Percentiles rank a stretch among this genome's conserved stretches.
These are phyloP conservation scores for Chrysopogon serrulatus DNA, from an alignment of 176 grass and related monocot species.

Conservation along the genomic window DNA sequence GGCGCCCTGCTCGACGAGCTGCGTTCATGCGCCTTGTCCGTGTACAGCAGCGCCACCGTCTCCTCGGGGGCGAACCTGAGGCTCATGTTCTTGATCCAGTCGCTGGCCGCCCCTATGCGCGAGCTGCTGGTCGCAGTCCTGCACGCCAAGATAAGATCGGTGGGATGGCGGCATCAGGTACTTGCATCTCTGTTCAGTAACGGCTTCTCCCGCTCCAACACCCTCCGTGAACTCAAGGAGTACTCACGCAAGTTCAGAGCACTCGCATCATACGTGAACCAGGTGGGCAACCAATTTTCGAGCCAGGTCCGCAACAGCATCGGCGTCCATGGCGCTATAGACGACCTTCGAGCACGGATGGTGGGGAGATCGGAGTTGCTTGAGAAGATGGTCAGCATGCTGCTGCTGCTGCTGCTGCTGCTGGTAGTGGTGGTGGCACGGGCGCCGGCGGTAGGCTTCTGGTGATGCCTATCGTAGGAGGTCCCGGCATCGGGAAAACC, in stretches of 20 bases:
- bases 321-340: no score
- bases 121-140: neutral
- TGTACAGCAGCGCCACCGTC: neutral
- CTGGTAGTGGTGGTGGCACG: no score
- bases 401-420: no score
- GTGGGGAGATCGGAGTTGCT: conserved; percentile 3
- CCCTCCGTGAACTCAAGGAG: neutral
- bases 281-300: no score
- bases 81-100: neutral
- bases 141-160: no score
- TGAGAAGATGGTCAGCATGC: neutral
- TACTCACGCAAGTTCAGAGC: neutral
- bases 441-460: neutral
- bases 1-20: neutral
- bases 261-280: neutral
- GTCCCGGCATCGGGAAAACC: conserved; percentile 6
- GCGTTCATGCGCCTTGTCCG: neutral
- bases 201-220: neutral
- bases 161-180: neutral
- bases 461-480: conserved; percentile 7
- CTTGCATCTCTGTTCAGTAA: neutral
- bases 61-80: no score
- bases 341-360: neutral
- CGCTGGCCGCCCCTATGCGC: neutral
- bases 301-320: no score